Evolutionary conservation across 1,284 basidiomycete species (phyloP), one percentile per base, ranked within the genome.

Genomic region (Albatrellus sp.): DNA sequence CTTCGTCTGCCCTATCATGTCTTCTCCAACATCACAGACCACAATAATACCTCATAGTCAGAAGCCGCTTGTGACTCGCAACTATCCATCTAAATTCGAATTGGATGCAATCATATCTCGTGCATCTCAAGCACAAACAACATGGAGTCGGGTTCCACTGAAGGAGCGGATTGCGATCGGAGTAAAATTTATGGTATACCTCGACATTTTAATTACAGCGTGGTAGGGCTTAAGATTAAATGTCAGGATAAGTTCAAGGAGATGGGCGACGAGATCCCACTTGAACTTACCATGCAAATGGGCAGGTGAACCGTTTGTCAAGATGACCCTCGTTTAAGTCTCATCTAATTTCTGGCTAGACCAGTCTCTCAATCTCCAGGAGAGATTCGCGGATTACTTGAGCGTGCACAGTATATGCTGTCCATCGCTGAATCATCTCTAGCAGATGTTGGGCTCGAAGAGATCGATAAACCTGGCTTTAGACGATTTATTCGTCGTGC

Each of bases 401-500:
- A 87, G 46, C 77, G 92, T 36, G 84, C 89, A 9, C 69, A 76
- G 40, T 88, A 93, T 60, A 77, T 97, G 72, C 69, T 94, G 50
- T 80, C 78, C 47, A 91, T 94, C 55, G 91, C 93, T 1, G 70
- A 77, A 44, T 66, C 76, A 5, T 72, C 75, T 42, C 77, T 98
- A 5, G 72, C 75, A n/a, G 88, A 93, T 51, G 72, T 90, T 35
- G 65, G 73, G 3, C 73, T 92, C 49, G 66, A 70, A 39, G 78
- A 85, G 43, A 85, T 82, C 8, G 86, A 91, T 59, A 78, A 80
- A 45, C 85, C 85, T 34, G 86, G 86, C 2, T 87, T 91, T 65
- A 77, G 72, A 54, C 72, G 90, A 39, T 87, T 72, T 57, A 93
- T 97, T 60, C 76, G 80, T 54, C 80, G 88, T 43, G 73, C 74